These are phyloP conservation scores for Vanderwaltozyma verrucispora DNA, from an alignment of 805 yeast genomes.

Conservation along the genomic window DNA sequence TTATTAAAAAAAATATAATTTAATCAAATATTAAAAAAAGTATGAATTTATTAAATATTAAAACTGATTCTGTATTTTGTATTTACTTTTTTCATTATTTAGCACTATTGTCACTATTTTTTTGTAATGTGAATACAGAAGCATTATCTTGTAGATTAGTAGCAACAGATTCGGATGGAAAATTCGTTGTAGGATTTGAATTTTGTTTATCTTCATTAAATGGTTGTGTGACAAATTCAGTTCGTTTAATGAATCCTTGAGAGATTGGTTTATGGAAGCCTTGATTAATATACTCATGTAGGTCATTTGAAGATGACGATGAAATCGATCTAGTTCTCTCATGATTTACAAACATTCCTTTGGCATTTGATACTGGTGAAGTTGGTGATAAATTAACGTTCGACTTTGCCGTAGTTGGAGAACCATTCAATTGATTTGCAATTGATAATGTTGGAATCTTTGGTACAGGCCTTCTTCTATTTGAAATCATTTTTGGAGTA, in stretches of 20 bases:
- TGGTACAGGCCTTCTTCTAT: constrained; percentile 23
- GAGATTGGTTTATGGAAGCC: background rate
- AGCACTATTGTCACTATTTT: too few relatives aligned
- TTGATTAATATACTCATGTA: background rate
- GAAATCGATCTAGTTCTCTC: constrained; percentile 12
- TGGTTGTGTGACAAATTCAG: background rate
- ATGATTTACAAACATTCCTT: constrained; percentile 25
- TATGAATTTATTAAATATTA: too few relatives aligned
- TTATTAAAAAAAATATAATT: too few relatives aligned
- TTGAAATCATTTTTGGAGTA: constrained; percentile 25
- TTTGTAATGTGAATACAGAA: too few relatives aligned
- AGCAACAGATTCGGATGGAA: background rate
- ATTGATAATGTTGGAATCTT: constrained; percentile 4
- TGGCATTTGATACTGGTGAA: constrained; percentile 9
- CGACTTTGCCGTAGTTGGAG: too few relatives aligned
- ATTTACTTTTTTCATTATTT: too few relatives aligned
- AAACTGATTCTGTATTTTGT: too few relatives aligned
- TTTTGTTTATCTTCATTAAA: too few relatives aligned
- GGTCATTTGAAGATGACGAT: constrained; percentile 5
- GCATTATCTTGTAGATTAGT: background rate
- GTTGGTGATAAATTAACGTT: constrained; percentile 3
- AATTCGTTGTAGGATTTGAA: too few relatives aligned
- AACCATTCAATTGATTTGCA: background rate
- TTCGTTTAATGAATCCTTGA: background rate
- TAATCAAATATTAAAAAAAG: too few relatives aligned